Base-by-base conservation (phyloP, 148 eudicot species). In the Cornus controversa region DNA sequence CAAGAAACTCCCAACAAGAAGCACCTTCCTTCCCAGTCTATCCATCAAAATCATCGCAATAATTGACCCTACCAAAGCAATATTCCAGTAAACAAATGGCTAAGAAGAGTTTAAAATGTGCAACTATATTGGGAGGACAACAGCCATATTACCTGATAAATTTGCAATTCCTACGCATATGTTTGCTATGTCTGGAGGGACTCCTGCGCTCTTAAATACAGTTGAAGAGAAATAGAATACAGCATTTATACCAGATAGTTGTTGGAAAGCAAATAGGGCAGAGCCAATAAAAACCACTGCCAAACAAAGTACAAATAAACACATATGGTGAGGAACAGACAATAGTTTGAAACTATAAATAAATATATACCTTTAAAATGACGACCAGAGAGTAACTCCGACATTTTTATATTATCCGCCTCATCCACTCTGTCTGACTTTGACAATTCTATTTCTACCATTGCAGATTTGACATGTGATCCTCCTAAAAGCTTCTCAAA, bases 141-240 rank as follows among this genome's bases (percentile, higher is more conserved):
- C 67, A 31, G 40, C 31, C 25, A 65, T 10, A 7, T 45, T 80
- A 89, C 98, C 98, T 83, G 91, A 78, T 73, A 93, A 82, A 82
- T 91, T 93, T 28, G 88, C 89, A 74, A 89, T n/a, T 74, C 92
- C 98, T 14, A 93, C 90, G 65, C 82, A 84, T 65, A 86, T 84
- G 79, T 93, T 93, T 79, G 92, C 98, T 36, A 78, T 77, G 71
- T 88, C 87, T 73, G 98, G 79, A 64, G 98, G 87, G 36, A 93
- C 94, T 74, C 96, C 98, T 13, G 90, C 94, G 64, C 85, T 87
- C 79, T 70, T 88, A 86, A 93, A 93, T 58, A 93, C 98, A 74
- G 89, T 85, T 75, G 98, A 93, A 60, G 98, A 93, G 88, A 93
- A 93, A 86, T 90, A 93, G 87, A 93, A 93, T 71, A 93, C 92